Evolutionary conservation across 306 rosid species (phyloP).

Genomic region (Medicago ruthenica): DNA sequence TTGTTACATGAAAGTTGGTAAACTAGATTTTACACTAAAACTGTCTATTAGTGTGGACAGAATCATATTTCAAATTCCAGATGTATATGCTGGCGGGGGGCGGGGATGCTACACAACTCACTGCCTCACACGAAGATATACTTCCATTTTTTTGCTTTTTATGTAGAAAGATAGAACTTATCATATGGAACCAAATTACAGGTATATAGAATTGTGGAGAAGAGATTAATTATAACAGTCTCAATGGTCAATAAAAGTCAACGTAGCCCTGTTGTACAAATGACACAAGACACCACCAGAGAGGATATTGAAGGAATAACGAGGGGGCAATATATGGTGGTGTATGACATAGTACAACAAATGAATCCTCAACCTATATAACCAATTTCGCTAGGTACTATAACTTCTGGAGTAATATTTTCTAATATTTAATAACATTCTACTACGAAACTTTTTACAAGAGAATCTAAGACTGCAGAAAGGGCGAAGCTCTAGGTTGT

Average conservation of each 20-base stretch:
- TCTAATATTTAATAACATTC: constrained; percentile 42
- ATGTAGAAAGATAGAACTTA: not conserved
- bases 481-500: constrained; percentile 43
- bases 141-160: not conserved
- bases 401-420: constrained; percentile 26
- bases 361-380: constrained; percentile 28
- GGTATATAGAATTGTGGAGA: not conserved
- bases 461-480: constrained; percentile 32
- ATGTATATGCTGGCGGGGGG: not conserved
- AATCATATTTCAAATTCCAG: not conserved
- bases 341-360: constrained; percentile 34
- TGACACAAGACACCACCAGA: constrained; percentile 34
- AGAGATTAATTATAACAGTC: constrained; percentile 8
- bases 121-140: not conserved
- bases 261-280: constrained; percentile 30
- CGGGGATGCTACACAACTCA: not conserved
- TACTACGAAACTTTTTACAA: constrained; percentile 59
- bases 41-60: not conserved
- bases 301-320: constrained; percentile 32
- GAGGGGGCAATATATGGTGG: not conserved
- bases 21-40: not conserved
- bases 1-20: too few relatives aligned
- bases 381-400: constrained; percentile 28
- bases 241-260: not conserved
- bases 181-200: constrained; percentile 19